Base-by-base conservation (phyloP, 1,139 yeast genomes). In the Hyphopichia khmerensis region DNA sequence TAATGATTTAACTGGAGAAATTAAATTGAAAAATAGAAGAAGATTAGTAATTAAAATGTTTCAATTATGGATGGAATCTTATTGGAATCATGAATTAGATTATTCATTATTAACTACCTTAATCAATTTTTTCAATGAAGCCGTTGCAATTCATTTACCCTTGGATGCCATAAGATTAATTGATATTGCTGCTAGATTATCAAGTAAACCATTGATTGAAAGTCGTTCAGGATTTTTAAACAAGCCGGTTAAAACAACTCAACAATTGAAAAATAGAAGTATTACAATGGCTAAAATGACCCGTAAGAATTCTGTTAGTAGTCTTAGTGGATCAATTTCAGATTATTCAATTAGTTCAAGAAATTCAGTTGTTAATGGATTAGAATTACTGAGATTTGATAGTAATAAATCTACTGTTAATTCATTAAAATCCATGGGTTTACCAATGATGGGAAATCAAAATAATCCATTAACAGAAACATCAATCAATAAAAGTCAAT, bases 51-150 rank as follows among this genome's bases (percentile, higher is more conserved):
- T 84, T 49, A 80, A 77, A 51, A 71, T 86, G 62, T 80, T 89
- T 54, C 86, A 81, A 55, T 68, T 82, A 40, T 91, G 98, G 98
- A 65, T 90, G 62, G 95, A 88, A 61, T 84, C 93, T 41, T 89
- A 85, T 58, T 91, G 96, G 96, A 79, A 81, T 51, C 79, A 74
- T 43, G 73, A 77, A 29, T 54, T 67, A 13, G 96, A 89, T 57
- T 78, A 76, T 47, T 67, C 64, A 19, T 69, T 82, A 29, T 63
- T 90, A 38, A 80, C 93, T 10, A 82, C 89, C 0, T 65, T 89
- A 55, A 72, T 87, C 33, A 85, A 85, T 56, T 85, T 89, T 55
- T 84, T 87, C 57, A 87, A 87, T 60, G 93, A 86, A 61, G 88
- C 84, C 15, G 72, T 83, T 19, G 70, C 80, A 14, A 55, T 59